Conservation (phyloP, 352 stramenopile genomes). For the Globisporangium takayamanum region DNA sequence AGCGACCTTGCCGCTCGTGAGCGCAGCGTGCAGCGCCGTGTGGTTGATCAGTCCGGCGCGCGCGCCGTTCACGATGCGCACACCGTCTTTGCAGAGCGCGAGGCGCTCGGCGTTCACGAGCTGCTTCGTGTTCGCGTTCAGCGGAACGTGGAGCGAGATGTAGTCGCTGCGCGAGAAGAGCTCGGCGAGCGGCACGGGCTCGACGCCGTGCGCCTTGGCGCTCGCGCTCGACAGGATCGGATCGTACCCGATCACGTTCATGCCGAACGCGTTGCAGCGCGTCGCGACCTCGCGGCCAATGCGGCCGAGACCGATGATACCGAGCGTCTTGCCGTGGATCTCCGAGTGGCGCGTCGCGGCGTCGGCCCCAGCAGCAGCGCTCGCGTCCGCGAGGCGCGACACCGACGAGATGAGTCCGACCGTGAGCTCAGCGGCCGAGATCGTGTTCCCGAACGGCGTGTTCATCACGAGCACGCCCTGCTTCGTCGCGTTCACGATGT, state of each 20-base stretch:
- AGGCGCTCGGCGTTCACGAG: constrained; percentile 84
- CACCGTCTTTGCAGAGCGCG: constrained; percentile 87
- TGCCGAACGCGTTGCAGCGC: constrained; percentile 90
- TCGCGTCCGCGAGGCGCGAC: constrained; percentile 26
- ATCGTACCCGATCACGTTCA: constrained; percentile 93
- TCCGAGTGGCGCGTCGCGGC: constrained; percentile 39
- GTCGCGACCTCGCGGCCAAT: constrained; percentile 93
- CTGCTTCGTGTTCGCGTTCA: constrained; percentile 92
- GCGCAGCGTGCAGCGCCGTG: constrained; percentile 79
- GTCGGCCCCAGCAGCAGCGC: constrained; percentile 1
- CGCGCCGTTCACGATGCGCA: constrained; percentile 92
- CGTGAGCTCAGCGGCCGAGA: constrained; percentile 93
- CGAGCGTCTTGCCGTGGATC: constrained; percentile 90
- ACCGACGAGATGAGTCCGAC: constrained; percentile 86
- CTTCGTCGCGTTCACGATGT: constrained; percentile 86
- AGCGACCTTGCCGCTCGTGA: constrained; percentile 77
- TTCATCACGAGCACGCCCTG: constrained; percentile 95
- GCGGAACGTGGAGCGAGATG: constrained; percentile 94
- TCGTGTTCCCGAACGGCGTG: constrained; percentile 93
- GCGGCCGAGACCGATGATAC: constrained; percentile 92
- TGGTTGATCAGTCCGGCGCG: constrained; percentile 93
- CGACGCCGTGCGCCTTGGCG: constrained; percentile 69
- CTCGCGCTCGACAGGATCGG: constrained; percentile 87
- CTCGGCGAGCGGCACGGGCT: constrained; percentile 78
- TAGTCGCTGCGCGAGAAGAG: constrained; percentile 92